phyloP scores from a whole-genome alignment of 345 rosid species.

The Trapa incisa region DNA sequence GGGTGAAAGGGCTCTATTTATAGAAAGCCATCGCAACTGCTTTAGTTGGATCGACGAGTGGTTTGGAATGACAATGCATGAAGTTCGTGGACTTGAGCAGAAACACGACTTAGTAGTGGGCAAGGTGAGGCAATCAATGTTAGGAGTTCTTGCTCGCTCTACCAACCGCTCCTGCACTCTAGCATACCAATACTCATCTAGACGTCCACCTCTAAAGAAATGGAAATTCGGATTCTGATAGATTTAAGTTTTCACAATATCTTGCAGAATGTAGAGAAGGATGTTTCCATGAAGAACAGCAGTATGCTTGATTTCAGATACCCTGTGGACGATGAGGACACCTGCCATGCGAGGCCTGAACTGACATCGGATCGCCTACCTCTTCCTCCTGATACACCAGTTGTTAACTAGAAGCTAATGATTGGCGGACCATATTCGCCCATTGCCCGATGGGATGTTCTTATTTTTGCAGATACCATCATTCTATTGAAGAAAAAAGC shows the following conservation, averaged over 20 bases:
- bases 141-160: too few relatives aligned
- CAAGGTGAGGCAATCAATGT: constrained; percentile 23
- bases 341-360: constrained; percentile 11
- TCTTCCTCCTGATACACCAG: neutral
- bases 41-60: constrained; percentile 67
- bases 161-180: too few relatives aligned
- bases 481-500: neutral
- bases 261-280: constrained; percentile 18
- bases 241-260: neutral
- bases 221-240: neutral
- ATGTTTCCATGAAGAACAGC: constrained; percentile 4
- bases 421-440: neutral
- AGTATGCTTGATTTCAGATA: constrained; percentile 16
- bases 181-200: neutral
- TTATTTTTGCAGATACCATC: neutral
- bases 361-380: constrained; percentile 15
- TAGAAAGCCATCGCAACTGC: constrained; percentile 48
- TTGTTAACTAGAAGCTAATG: neutral
- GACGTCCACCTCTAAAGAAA: neutral
- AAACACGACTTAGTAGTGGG: constrained; percentile 10
- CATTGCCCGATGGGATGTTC: neutral
- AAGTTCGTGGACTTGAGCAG: constrained; percentile 35
- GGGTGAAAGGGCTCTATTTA: constrained; percentile 59
- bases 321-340: constrained; percentile 14
- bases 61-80: constrained; percentile 46